Base-by-base conservation (phyloP, 352 stramenopile species). In the Globisporangium spinosum region DNA sequence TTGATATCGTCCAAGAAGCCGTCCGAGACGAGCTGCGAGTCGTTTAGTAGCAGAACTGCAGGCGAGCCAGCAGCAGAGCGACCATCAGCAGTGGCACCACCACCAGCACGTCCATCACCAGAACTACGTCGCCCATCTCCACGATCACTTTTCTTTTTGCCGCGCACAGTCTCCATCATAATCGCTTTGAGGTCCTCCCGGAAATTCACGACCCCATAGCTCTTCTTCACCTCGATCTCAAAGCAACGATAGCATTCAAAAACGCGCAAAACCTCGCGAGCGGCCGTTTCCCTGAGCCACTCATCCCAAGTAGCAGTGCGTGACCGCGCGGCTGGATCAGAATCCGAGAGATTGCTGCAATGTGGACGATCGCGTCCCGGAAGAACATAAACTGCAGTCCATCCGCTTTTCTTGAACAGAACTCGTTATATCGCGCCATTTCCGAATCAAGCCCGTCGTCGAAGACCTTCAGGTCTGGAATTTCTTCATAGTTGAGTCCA, bases 1-100 rank as follows among this genome's bases (percentile, higher is more conserved):
- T 97, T 97, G 62, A 97, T 77, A 63, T 95, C 92, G 59, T 97
- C 89, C 3, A 97, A 65, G 66, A 96, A 94, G 0, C 65, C 58
- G 32, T 97, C 91, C n/a, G 82, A 91, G 20, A 86, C 73, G n/a
- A 97, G 74, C 65, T 97, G 87, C 0, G 78, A 79, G 22, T 97
- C 90, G 12, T 89, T 96, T 15, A 97, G 58, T 13, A 97, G 74
- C 54, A 97, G 80, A 25, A 94, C 80, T 0, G 82, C 80, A 0
- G 90, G 87, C 17, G 17, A 49, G 8, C 20, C 3, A 63, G 27
- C 25, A 45, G 4, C 10, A 40, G 25, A 25, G 40, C 59, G 15
- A 17, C 8, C 23, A 43, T 29, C 15, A 43, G 55, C 22, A 57
- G 3, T 40, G 12, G 17, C 29, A 32, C 29, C 2, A 20, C 6